These are phyloP conservation scores for Hypoxylon fuscum DNA, from an alignment of 495 filamentous ascomycete genomes.

Conservation along the genomic window DNA sequence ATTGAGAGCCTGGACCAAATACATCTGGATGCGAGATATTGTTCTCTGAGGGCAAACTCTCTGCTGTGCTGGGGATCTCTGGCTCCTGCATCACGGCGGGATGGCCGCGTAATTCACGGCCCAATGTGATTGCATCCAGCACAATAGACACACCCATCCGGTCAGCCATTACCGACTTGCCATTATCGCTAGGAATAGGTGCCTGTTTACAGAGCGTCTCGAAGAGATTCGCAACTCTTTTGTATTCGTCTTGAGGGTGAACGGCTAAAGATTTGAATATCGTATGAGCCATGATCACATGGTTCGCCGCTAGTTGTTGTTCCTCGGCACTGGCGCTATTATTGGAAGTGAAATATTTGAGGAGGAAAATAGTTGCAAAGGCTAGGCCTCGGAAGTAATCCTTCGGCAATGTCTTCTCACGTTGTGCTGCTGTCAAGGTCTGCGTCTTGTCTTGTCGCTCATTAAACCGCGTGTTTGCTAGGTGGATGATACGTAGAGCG, in stretches of 20 bases:
- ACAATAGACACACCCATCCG: constrained; percentile 38
- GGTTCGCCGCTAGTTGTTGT: constrained; percentile 42
- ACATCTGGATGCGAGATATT: constrained; percentile 8
- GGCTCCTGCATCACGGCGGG: constrained; percentile 12
- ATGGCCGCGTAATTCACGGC: constrained; percentile 25
- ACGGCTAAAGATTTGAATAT: constrained; percentile 31
- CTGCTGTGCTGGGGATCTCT: constrained; percentile 13
- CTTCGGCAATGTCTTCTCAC: constrained; percentile 34
- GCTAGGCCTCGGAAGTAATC: constrained; percentile 37
- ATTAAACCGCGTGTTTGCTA: constrained; percentile 30
- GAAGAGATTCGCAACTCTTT: constrained; percentile 30
- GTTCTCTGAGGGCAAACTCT: neutral
- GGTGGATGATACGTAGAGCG: constrained; percentile 33
- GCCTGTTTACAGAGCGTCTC: constrained; percentile 39
- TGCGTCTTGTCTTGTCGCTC: constrained; percentile 18
- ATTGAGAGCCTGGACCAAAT: constrained; percentile 4
- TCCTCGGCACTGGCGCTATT: constrained; percentile 36
- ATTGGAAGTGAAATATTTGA: constrained; percentile 39
- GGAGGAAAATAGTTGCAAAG: constrained; percentile 42
- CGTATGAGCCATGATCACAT: constrained; percentile 40
- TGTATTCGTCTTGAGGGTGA: constrained; percentile 33
- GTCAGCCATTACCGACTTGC: constrained; percentile 8
- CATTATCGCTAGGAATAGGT: constrained; percentile 16
- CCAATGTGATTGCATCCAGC: constrained; percentile 29
- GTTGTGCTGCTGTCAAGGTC: constrained; percentile 9